Evolutionary conservation across 78 protist genomes (phyloP).

Genomic region (Emiliania huxleyi): DNA sequence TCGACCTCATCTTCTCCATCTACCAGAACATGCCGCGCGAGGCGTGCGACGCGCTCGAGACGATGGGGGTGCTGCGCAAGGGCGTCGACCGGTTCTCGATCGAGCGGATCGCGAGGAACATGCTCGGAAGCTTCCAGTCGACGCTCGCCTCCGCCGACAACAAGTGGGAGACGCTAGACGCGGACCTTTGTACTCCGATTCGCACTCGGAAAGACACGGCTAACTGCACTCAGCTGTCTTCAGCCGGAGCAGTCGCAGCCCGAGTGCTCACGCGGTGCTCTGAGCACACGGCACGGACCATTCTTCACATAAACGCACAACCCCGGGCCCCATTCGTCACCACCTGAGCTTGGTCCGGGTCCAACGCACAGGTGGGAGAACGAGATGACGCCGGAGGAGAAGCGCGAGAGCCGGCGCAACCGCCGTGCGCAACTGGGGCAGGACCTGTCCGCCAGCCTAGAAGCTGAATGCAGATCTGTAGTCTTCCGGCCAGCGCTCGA

Average conservation of each 20-base stretch:
- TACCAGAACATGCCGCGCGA: neutral
- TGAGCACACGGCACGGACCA: too few species aligned
- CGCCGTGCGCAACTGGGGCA: neutral
- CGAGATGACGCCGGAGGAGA: neutral
- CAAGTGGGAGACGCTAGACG: too few species aligned
- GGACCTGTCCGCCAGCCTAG: neutral
- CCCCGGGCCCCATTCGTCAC: too few species aligned
- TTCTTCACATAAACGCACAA: too few species aligned
- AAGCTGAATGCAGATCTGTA: too few species aligned
- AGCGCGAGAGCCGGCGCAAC: neutral
- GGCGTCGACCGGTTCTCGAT: neutral
- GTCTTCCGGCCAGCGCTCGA: too few species aligned
- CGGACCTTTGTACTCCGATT: too few species aligned
- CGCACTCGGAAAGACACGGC: too few species aligned
- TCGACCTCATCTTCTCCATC: neutral
- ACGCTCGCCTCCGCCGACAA: neutral
- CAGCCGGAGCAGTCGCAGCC: too few species aligned
- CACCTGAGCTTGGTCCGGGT: too few species aligned
- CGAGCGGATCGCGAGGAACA: neutral
- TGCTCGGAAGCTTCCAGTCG: neutral
- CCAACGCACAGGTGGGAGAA: constrained; percentile 8
- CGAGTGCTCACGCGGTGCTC: too few species aligned
- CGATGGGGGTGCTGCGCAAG: neutral
- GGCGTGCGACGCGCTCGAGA: constrained; percentile 24
- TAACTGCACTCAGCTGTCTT: too few species aligned